Evolutionary conservation across 2,329 filamentous ascomycete species (phyloP), one percentile per base, ranked within the genome.

Genomic region (Fusarium nurragi): DNA sequence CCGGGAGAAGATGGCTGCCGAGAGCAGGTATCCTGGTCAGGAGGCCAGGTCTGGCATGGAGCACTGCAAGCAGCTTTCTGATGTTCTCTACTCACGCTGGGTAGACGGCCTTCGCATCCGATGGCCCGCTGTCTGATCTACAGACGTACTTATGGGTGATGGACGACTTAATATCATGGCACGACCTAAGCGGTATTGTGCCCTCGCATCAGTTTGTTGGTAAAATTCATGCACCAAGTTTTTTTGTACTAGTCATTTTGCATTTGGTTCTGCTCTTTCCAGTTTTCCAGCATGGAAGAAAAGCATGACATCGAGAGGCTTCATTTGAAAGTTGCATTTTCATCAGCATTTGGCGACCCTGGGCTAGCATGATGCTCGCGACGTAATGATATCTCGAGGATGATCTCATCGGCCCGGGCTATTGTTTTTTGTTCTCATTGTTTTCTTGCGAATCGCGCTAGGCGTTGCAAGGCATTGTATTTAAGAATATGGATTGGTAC

Each of bases 21-120:
- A 85, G 67, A 77, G 81, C 16, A 85, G 82, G 68, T 86, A 84
- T 51, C 86, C 85, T 2, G 85, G 84, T 2, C 81, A 83, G 36
- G 79, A 84, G 49, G 73, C 84, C 3, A 78, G 79, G 43, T 85
- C 88, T 2, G 94, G 93, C 3, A 94, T 97, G 92, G 94, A 97
- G 77, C 94, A 97, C 77, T 91, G 90, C 67, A 92, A 93, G 73
- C 88, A 97, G 74, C 83, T 98, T 34, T 92, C 92, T 2, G 93
- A 97, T 75, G 92, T 97, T 19, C 85, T 99, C 19, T 98, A 97
- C 78, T 88, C 89, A 16, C 87, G 94, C 39, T 99, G 95, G 95
- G 88, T 90, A 4, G 92, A 96, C 57, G 93, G 93, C 3, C 80
- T 98, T 70, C 88, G 89, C 65, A 84, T 86, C 52, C 83, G 90